Evolutionary conservation across 2,329 filamentous ascomycete species (phyloP).

Genomic region (Fusarium sp.): DNA sequence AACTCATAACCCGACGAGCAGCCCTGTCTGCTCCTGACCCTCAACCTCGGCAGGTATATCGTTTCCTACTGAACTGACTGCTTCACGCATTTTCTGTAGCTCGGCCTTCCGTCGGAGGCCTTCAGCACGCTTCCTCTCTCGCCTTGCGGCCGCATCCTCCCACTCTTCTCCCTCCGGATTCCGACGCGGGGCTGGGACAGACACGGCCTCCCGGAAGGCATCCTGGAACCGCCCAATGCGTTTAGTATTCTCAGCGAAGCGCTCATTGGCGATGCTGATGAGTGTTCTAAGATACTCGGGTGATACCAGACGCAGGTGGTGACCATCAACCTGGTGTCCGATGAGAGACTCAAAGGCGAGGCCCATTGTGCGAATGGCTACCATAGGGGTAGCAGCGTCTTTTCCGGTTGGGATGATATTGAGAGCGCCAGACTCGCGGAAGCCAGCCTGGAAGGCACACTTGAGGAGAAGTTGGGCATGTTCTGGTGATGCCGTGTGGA

Average conservation of each 20-base stretch:
- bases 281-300: slow-evolving; percentile 75
- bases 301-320: slow-evolving; percentile 64
- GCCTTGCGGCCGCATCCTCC: slow-evolving; percentile 64
- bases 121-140: slow-evolving; percentile 67
- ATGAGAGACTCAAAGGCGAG: slow-evolving; percentile 85
- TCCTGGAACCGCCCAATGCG: slow-evolving; percentile 73
- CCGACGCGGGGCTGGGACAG: slow-evolving; percentile 35
- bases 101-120: slow-evolving; percentile 65
- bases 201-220: slow-evolving; percentile 56
- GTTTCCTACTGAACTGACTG: slow-evolving; percentile 4
- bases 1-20: slow-evolving; percentile 37
- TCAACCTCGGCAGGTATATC: slow-evolving; percentile 25
- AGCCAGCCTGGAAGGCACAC: slow-evolving; percentile 83
- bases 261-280: slow-evolving; percentile 76
- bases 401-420: slow-evolving; percentile 61
- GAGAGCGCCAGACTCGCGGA: slow-evolving; percentile 89
- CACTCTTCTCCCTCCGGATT: slow-evolving; percentile 57
- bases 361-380: slow-evolving; percentile 86
- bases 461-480: slow-evolving; percentile 81
- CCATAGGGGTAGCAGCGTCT: slow-evolving; percentile 70
- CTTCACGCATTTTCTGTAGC: slow-evolving; percentile 41
- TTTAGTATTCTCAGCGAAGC: slow-evolving; percentile 75
- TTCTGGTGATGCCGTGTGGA: slow-evolving; percentile 79
- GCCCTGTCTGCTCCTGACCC: slow-evolving; percentile 30
- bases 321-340: slow-evolving; percentile 61